phyloP scores from a whole-genome alignment of 768 basidiomycete species.

The Mycena haematopus region DNA sequence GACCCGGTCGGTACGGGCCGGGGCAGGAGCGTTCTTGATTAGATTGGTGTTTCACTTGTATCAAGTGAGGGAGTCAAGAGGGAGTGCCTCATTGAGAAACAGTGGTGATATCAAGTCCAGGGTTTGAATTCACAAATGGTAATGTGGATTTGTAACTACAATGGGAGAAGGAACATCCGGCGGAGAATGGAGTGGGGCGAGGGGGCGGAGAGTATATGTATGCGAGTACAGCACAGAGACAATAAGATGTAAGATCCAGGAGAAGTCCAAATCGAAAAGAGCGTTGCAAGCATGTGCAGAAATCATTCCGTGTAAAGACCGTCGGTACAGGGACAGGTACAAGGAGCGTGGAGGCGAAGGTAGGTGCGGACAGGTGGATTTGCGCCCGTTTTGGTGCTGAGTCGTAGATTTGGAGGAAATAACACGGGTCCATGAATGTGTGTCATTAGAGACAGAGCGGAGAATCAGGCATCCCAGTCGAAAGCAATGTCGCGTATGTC shows the following conservation, averaged over 20 bases:
- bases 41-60: too few relatives aligned
- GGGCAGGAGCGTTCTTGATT: too few relatives aligned
- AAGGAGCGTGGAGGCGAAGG: background rate
- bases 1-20: too few relatives aligned
- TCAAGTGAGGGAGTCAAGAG: too few relatives aligned
- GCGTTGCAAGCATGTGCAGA: background rate
- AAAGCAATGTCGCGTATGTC: constrained; percentile 9
- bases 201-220: background rate
- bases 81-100: too few relatives aligned
- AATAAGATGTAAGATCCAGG: background rate
- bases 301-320: background rate
- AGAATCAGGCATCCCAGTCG: constrained; percentile 15
- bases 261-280: background rate
- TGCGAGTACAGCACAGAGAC: background rate
- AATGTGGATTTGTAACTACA: too few relatives aligned
- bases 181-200: background rate
- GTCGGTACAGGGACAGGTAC: background rate
- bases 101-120: too few relatives aligned
- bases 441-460: background rate
- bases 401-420: background rate
- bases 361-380: too few relatives aligned
- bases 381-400: background rate
- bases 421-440: background rate
- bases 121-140: too few relatives aligned
- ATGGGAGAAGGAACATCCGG: too few relatives aligned